phyloP scores from a whole-genome alignment of 1,284 basidiomycete species.

The Wallemia ichthyophaga region DNA sequence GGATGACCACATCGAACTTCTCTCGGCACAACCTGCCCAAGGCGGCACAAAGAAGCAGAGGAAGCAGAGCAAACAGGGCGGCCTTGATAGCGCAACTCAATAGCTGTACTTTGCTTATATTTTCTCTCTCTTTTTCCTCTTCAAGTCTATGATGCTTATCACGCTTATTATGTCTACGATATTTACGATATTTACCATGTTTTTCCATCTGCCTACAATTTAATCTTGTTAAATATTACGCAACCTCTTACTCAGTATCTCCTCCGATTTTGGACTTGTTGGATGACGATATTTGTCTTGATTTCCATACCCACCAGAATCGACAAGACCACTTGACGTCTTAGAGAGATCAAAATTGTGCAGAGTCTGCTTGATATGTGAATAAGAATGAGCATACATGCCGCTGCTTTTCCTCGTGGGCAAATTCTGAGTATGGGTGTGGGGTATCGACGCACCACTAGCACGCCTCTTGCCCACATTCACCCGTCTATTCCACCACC shows the following conservation, averaged over 20 bases:
- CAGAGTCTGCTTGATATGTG: background rate
- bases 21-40: background rate
- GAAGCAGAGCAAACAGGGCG: background rate
- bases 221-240: too few relatives aligned
- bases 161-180: too few relatives aligned
- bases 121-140: too few relatives aligned
- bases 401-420: background rate
- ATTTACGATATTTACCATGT: too few relatives aligned
- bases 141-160: too few relatives aligned
- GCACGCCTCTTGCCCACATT: background rate
- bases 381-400: background rate
- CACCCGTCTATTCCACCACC: background rate
- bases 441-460: background rate
- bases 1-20: background rate
- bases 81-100: too few relatives aligned
- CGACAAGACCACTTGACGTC: too few relatives aligned
- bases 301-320: background rate
- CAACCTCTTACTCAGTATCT: background rate
- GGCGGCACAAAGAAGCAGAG: background rate
- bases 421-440: background rate
- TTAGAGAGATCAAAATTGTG: background rate
- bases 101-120: too few relatives aligned
- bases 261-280: background rate
- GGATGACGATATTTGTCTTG: background rate
- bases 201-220: too few relatives aligned